These are phyloP conservation scores for Thalia dealbata DNA, from an alignment of 176 grass and related monocot species.

Conservation along the genomic window DNA sequence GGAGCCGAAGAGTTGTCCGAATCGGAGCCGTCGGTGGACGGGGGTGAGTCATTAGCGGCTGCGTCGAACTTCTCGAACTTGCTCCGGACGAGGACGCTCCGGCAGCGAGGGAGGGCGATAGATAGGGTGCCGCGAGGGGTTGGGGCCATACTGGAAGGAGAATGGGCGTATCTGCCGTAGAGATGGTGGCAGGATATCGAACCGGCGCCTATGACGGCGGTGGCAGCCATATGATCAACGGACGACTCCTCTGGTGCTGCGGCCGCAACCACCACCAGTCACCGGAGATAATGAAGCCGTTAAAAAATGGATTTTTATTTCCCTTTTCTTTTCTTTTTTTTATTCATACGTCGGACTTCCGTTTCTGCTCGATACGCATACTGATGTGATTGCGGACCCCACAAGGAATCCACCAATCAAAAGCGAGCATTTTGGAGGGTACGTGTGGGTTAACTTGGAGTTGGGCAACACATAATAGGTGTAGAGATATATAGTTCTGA, in stretches of 20 bases:
- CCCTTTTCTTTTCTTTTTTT: not conserved
- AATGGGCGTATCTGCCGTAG: not conserved
- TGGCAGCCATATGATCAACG: not conserved
- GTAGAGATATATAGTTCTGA: no score
- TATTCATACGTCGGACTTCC: no score
- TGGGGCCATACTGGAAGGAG: not conserved
- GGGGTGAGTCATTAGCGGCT: constrained; percentile 12
- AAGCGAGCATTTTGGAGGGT: no score
- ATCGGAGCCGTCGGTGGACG: not conserved
- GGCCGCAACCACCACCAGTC: not conserved
- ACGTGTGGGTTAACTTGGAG: no score
- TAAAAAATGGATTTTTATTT: not conserved
- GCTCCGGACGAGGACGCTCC: constrained; percentile 16
- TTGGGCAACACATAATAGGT: no score
- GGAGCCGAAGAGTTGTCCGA: not conserved
- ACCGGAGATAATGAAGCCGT: not conserved
- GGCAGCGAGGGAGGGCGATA: constrained; percentile 6
- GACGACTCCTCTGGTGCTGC: not conserved
- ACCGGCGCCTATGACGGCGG: not conserved
- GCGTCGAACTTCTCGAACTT: constrained; percentile 87
- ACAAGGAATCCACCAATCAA: not conserved
- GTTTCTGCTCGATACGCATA: no score
- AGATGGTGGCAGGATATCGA: not conserved
- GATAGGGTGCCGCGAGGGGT: not conserved
- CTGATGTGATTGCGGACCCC: no score